Base-by-base conservation (phyloP, 441 rosid genomes). In the Erodium texanum region DNA sequence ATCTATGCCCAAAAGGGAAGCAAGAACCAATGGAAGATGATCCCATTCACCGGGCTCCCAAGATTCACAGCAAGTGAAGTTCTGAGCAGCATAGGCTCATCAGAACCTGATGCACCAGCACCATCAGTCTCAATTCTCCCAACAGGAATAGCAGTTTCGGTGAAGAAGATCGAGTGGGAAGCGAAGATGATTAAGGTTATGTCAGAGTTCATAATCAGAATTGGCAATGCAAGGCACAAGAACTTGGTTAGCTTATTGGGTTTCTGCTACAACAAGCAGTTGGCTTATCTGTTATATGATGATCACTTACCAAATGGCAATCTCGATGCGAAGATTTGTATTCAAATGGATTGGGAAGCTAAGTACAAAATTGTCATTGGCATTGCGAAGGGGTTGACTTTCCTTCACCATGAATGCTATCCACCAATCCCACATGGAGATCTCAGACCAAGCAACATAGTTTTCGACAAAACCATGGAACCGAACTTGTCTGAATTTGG, bases 341-440 rank as follows among this genome's bases (percentile, higher is more conserved):
- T 71, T 71, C 83, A 80, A 67, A 82, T 82, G 77, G 95, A 91
- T 43, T 89, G 96, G 97, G 66, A 72, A 24, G 72, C 82, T 22
- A 91, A 91, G 78, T 80, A 75, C 79, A 84, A 74, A 74, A 86
- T 82, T 69, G 77, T 91, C 19, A 75, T 20, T 64, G 92, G 95
- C 67, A 79, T 91, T 75, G 97, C 96, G 3, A 87, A 83, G 66
- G 99, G 93, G 64, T 88, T 91, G 45, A 70, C 79, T 76, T 93
- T 87, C 80, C 96, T 93, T 81, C 99, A 93, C 83, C 90, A 89
- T 76, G 97, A 91, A 34, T 91, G 96, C 24, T 78, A 79, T 68
- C 99, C 99, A 69, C 82, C 96, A 62, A 83, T 93, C 66, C 90
- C 95, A 7, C 99, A 93, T 70, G 96, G 97, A 69, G 93, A 89